These are phyloP conservation scores for Gliomastix tumulicola DNA, from an alignment of 2,329 filamentous ascomycete genomes.

Conservation along the genomic window DNA sequence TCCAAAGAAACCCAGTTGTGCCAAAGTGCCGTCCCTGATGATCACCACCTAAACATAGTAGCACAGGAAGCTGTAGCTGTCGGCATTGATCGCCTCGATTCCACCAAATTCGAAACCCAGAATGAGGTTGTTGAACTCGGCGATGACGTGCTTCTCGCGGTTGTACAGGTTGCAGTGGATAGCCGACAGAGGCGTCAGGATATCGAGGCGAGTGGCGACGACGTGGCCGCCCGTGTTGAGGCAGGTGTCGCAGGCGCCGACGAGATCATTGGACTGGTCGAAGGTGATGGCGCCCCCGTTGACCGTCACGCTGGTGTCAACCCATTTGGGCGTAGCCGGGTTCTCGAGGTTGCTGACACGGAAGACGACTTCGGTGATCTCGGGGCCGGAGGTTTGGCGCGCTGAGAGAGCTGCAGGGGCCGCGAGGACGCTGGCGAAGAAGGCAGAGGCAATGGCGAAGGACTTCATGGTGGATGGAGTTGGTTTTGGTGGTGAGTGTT, in stretches of 20 bases:
- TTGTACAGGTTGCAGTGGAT: not conserved
- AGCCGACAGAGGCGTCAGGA: not conserved
- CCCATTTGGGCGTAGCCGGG: no score
- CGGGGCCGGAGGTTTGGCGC: no score
- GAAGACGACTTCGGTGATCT: no score
- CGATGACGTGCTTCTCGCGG: not conserved
- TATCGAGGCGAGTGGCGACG: not conserved
- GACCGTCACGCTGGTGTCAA: not conserved
- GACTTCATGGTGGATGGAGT: no score
- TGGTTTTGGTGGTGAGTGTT: no score
- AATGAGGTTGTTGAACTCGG: not conserved
- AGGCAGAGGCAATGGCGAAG: no score
- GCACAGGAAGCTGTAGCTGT: not conserved
- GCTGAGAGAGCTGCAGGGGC: no score
- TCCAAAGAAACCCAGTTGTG: no score
- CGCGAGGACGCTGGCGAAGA: no score
- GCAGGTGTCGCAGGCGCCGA: not conserved
- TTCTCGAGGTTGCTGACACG: no score
- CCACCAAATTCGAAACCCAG: not conserved
- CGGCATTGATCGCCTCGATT: not conserved
- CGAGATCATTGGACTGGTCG: not conserved
- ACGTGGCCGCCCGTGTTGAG: not conserved
- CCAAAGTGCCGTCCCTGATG: no score
- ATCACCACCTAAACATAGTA: not conserved
- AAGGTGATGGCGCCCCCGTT: not conserved